Percentiles rank a stretch among this genome's conserved stretches.
Conservation (phyloP, 1,284 basidiomycete genomes). For the Schizopora paradoxa region DNA sequence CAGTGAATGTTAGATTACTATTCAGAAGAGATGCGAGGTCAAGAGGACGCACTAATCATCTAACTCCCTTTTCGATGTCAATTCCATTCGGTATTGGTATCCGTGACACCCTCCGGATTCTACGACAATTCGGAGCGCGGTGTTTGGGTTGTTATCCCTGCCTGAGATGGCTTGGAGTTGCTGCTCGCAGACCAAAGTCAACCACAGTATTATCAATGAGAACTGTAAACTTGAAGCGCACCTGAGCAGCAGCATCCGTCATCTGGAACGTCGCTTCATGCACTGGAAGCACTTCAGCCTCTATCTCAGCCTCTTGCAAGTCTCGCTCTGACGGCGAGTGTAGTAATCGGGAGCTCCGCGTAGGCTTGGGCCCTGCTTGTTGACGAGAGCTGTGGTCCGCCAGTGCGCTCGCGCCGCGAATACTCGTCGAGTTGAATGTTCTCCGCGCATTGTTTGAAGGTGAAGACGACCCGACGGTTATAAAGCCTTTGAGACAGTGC, state of each 20-base stretch:
- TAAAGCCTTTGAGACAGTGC: no score
- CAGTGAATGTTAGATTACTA: no score
- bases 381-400: no score
- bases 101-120: constrained; percentile 92
- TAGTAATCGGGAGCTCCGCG: constrained; percentile 9
- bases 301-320: constrained; percentile 50
- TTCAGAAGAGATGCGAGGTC: constrained; percentile 4
- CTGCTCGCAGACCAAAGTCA: constrained; percentile 31
- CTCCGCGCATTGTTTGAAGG: no score
- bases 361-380: no score
- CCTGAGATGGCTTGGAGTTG: constrained; percentile 61
- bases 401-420: no score
- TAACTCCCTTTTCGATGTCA: constrained; percentile 50
- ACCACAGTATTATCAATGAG: not conserved
- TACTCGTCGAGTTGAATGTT: no score
- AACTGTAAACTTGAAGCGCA: no score
- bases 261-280: constrained; percentile 47
- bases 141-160: constrained; percentile 50
- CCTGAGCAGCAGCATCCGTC: constrained; percentile 70
- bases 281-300: constrained; percentile 44
- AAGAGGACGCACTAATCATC: constrained; percentile 75
- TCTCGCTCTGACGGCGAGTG: constrained; percentile 41
- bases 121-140: constrained; percentile 72
- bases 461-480: no score
- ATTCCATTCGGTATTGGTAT: constrained; percentile 86